Evolutionary conservation across 192 early-diverging fungal genomes (phyloP).

Genomic region (Backusella parvicylindrica): DNA sequence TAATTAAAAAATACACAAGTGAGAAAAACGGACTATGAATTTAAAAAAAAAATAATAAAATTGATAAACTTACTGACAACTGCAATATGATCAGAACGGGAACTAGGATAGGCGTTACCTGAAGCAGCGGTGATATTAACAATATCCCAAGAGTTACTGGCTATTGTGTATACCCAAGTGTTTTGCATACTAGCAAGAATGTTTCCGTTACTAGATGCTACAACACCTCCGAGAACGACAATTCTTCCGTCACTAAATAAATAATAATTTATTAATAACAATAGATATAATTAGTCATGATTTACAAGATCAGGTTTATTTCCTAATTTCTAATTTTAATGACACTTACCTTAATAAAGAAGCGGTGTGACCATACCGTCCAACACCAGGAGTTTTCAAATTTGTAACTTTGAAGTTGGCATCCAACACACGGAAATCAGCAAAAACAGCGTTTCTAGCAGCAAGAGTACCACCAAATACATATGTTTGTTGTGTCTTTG

Average conservation of each 20-base stretch:
- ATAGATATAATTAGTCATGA: not conserved
- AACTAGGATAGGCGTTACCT: not conserved
- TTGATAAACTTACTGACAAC: conserved; percentile 21
- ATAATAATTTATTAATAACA: conserved; percentile 1
- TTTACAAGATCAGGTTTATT: conserved; percentile 3
- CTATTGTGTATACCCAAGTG: conserved; percentile 16
- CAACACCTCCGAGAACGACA: conserved; percentile 29
- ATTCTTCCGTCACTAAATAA: conserved; percentile 25
- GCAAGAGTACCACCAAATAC: conserved; percentile 17
- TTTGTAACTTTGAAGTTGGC: not conserved
- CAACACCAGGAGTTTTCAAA: not conserved
- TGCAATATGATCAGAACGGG: conserved; percentile 23
- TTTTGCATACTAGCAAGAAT: conserved; percentile 8
- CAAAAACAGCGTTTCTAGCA: not conserved
- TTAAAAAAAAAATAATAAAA: conserved; percentile 1
- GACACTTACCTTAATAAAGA: conserved; percentile 16
- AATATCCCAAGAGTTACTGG: conserved; percentile 14
- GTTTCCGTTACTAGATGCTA: not conserved
- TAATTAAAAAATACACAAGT: not conserved
- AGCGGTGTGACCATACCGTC: conserved; percentile 25
- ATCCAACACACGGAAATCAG: conserved; percentile 19
- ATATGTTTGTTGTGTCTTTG: conserved; percentile 9
- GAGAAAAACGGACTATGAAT: not conserved
- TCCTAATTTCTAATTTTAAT: not conserved
- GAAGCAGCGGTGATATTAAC: not conserved